Evolutionary conservation across 116 monocot species (phyloP).

Genomic region (Iris pallida): DNA sequence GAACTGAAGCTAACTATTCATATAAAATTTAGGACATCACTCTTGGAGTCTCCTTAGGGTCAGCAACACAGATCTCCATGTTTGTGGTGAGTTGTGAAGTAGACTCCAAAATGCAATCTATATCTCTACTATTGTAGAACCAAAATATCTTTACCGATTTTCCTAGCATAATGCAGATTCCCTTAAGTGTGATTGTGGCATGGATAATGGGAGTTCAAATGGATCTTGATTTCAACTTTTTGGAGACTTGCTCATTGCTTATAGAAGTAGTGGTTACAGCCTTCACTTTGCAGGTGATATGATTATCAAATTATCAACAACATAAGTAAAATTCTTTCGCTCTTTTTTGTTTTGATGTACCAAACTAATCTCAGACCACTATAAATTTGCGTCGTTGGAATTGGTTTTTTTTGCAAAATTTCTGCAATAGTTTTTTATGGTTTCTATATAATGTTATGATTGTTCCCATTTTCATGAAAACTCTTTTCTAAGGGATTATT

Average conservation of each 20-base stretch:
- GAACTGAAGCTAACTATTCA: background rate
- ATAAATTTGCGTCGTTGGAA: no score
- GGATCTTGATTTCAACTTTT: slow-evolving; percentile 67
- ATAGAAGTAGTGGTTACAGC: slow-evolving; percentile 42
- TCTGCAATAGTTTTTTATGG: no score
- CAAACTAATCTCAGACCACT: no score
- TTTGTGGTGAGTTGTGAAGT: slow-evolving; percentile 60
- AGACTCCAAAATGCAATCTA: background rate
- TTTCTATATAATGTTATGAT: no score
- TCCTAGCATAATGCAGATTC: slow-evolving; percentile 33
- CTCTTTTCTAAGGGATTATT: no score
- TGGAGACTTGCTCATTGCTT: slow-evolving; percentile 53
- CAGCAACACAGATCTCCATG: slow-evolving; percentile 78
- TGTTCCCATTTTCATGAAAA: no score
- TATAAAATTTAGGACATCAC: slow-evolving; percentile 71
- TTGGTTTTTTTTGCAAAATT: no score
- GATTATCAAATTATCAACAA: no score
- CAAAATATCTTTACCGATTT: background rate
- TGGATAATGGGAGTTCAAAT: slow-evolving; percentile 68
- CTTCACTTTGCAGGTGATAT: slow-evolving; percentile 53
- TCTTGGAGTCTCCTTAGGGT: slow-evolving; percentile 67
- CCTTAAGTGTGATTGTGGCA: slow-evolving; percentile 51
- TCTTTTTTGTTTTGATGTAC: no score
- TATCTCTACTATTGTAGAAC: background rate
- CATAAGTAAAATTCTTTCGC: no score